These are phyloP conservation scores for Allium cepa DNA, from an alignment of 106 monocot species.

Conservation along the genomic window DNA sequence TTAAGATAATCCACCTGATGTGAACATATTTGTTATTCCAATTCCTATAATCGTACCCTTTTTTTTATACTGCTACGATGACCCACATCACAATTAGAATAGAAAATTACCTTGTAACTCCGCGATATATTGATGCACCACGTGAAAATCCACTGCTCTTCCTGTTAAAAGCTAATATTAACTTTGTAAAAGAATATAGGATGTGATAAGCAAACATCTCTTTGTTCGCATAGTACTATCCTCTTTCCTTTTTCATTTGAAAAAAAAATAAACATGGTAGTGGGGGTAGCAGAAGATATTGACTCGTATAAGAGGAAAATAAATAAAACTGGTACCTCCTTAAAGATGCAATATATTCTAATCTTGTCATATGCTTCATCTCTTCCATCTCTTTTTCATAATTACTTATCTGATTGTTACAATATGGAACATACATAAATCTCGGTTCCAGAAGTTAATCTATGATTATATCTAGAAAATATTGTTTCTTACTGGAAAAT, in stretches of 20 bases:
- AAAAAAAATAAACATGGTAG: too few relatives aligned
- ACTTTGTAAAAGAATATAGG: background rate
- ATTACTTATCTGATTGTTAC: slow-evolving; percentile 35
- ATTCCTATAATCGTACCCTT: too few relatives aligned
- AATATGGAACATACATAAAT: background rate
- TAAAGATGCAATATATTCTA: slow-evolving; percentile 68
- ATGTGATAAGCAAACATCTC: background rate
- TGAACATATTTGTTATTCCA: too few relatives aligned
- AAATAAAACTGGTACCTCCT: slow-evolving; percentile 29
- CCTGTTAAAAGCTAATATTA: slow-evolving; percentile 14
- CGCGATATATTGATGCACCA: slow-evolving; percentile 81
- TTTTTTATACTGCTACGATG: too few relatives aligned
- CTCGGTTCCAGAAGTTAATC: background rate
- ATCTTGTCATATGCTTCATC: slow-evolving; percentile 76
- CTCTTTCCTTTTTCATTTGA: too few relatives aligned
- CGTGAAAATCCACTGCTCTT: slow-evolving; percentile 92
- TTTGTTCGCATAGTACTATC: too few relatives aligned
- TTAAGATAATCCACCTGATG: too few relatives aligned
- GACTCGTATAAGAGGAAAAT: background rate
- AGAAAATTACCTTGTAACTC: slow-evolving; percentile 69
- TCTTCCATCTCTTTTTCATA: slow-evolving; percentile 72
- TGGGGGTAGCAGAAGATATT: background rate
- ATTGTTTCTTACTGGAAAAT: slow-evolving; percentile 57
- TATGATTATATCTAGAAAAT: background rate
- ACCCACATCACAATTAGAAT: too few relatives aligned